phyloP scores from a whole-genome alignment of 768 basidiomycete genomes.

The Lentinula edodes region DNA sequence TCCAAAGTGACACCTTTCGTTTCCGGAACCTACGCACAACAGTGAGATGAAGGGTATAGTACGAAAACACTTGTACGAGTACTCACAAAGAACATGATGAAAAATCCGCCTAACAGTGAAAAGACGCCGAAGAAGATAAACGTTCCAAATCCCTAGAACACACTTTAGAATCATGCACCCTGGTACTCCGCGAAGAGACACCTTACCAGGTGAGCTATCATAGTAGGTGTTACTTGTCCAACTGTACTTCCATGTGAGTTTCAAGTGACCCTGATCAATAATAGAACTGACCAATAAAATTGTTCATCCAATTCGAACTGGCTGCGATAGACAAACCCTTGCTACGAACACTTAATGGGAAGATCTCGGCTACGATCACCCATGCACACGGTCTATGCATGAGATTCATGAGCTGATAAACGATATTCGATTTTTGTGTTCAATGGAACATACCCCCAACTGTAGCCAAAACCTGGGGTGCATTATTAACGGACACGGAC shows the following conservation, averaged over 20 bases:
- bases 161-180: slow-evolving; percentile 21
- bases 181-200: slow-evolving; percentile 18
- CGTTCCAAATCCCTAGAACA: slow-evolving; percentile 45
- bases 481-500: background rate
- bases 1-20: slow-evolving; percentile 70
- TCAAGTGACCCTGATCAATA: background rate
- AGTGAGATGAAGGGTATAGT: background rate
- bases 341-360: slow-evolving; percentile 66
- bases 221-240: slow-evolving; percentile 66
- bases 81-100: slow-evolving; percentile 59
- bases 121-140: slow-evolving; percentile 78
- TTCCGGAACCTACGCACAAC: slow-evolving; percentile 49
- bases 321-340: slow-evolving; percentile 74
- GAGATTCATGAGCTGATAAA: background rate
- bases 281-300: slow-evolving; percentile 53
- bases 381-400: slow-evolving; percentile 50
- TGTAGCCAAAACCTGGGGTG: slow-evolving; percentile 56
- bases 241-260: slow-evolving; percentile 24
- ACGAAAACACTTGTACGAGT: background rate
- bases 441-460: slow-evolving; percentile 48
- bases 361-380: slow-evolving; percentile 75
- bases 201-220: slow-evolving; percentile 31
- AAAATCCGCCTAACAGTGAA: slow-evolving; percentile 62
- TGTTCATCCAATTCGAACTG: slow-evolving; percentile 76
- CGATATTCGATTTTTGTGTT: background rate